phyloP scores from a whole-genome alignment of 2,329 filamentous ascomycete genomes.

The Colletotrichum tropicicola region DNA sequence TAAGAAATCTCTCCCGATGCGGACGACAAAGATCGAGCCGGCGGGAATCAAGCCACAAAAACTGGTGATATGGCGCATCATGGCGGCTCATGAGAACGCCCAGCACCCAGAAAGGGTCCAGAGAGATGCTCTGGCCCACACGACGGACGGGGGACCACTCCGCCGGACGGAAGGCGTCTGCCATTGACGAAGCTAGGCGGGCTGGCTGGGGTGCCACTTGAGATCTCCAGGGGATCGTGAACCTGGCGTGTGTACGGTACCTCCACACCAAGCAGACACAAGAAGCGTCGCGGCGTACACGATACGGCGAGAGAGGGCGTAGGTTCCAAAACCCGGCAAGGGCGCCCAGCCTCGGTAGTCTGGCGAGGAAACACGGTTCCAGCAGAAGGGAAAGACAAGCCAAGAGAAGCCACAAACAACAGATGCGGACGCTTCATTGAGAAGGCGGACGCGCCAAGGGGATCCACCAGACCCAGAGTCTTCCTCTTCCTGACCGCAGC shows the following conservation, averaged over 20 bases:
- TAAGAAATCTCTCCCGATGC: background rate
- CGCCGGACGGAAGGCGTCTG: background rate
- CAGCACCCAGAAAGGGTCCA: background rate
- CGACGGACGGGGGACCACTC: background rate
- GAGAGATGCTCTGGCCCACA: background rate
- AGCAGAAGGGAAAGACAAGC: background rate
- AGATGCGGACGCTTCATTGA: constrained; percentile 5
- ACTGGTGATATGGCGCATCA: background rate
- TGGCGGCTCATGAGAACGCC: background rate
- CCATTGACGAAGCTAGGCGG: background rate
- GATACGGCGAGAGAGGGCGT: background rate
- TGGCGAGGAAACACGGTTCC: background rate
- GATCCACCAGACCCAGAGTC: background rate
- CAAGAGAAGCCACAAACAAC: constrained; percentile 9
- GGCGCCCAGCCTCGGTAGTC: background rate
- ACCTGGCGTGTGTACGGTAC: background rate
- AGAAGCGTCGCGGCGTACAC: background rate
- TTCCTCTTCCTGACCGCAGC: background rate
- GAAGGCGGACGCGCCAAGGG: background rate
- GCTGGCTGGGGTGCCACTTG: background rate
- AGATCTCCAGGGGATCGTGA: constrained; percentile 5
- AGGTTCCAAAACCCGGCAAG: background rate
- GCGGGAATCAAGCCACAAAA: constrained; percentile 7
- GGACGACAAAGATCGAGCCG: background rate
- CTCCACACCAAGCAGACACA: background rate